Evolutionary conservation across 2,329 filamentous ascomycete genomes (phyloP).

Genomic region (Nakataea oryzae): DNA sequence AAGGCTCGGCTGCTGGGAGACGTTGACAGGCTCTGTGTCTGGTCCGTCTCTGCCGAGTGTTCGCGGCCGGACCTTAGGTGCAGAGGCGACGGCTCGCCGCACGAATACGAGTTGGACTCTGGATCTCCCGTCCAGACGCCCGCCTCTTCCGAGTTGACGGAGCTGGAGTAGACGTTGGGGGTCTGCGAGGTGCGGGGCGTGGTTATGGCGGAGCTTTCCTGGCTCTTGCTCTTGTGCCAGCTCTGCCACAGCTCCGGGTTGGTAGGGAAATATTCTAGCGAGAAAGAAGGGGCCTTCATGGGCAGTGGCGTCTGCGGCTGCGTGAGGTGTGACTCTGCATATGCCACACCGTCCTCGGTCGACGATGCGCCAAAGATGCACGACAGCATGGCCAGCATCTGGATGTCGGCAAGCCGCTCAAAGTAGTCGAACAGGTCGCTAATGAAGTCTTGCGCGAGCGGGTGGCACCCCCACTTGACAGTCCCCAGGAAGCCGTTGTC

Average conservation of each 20-base stretch:
- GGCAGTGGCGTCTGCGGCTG: conserved; percentile 52
- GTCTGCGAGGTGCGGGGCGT: conserved; percentile 49
- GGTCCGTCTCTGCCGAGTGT: conserved; percentile 15
- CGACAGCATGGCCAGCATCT: conserved; percentile 64
- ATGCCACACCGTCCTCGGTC: conserved; percentile 47
- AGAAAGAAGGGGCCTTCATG: conserved; percentile 56
- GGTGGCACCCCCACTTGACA: conserved; percentile 59
- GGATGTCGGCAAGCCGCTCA: conserved; percentile 50
- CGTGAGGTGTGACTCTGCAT: conserved; percentile 43
- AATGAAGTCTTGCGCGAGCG: conserved; percentile 51
- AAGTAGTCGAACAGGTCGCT: conserved; percentile 53
- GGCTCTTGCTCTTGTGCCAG: conserved; percentile 27
- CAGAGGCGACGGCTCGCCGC: conserved; percentile 49
- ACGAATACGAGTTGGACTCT: conserved; percentile 47
- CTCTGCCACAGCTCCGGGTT: conserved; percentile 30
- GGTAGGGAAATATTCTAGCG: conserved; percentile 55
- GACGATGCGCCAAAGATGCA: conserved; percentile 57
- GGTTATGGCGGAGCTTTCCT: conserved; percentile 41
- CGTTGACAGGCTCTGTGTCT: conserved; percentile 44
- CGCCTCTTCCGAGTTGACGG: conserved; percentile 44
- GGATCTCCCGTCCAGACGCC: conserved; percentile 40
- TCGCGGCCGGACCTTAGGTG: background rate
- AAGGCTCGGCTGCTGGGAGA: conserved; percentile 46
- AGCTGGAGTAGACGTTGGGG: conserved; percentile 41
- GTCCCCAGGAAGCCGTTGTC: conserved; percentile 35